These are phyloP conservation scores for Calocybe gangraenosa DNA, from an alignment of 768 basidiomycete species.

Conservation along the genomic window DNA sequence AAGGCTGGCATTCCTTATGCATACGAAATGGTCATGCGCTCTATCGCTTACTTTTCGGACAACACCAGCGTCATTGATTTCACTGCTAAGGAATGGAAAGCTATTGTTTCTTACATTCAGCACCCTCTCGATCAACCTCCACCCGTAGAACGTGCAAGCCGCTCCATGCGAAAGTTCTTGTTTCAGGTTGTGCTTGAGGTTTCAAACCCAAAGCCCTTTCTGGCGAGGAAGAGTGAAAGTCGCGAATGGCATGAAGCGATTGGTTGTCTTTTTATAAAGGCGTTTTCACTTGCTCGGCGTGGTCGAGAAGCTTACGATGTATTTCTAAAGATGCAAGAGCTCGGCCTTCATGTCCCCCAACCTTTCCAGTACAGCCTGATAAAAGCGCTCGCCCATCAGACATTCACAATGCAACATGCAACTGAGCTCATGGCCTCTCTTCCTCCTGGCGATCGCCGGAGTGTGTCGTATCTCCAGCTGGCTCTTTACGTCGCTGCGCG, in stretches of 20 bases:
- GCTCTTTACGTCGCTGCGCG: slow-evolving; percentile 52
- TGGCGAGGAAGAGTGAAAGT: slow-evolving; percentile 20
- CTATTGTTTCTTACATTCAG: slow-evolving; percentile 19
- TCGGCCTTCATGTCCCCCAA: slow-evolving; percentile 25
- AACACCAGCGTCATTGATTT: slow-evolving; percentile 31
- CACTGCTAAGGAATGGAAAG: slow-evolving; percentile 34
- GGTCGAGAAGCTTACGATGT: slow-evolving; percentile 36
- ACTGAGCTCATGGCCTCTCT: slow-evolving; percentile 17
- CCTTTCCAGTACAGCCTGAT: slow-evolving; percentile 31
- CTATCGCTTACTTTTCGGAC: slow-evolving; percentile 28
- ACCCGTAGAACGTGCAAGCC: neutral
- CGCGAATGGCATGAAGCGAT: slow-evolving; percentile 23
- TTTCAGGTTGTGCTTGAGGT: slow-evolving; percentile 20
- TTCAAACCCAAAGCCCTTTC: slow-evolving; percentile 26
- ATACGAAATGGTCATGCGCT: slow-evolving; percentile 34
- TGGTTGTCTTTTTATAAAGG: slow-evolving; percentile 38
- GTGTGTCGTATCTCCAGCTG: slow-evolving; percentile 25
- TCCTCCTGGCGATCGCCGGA: neutral
- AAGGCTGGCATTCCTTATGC: slow-evolving; percentile 21
- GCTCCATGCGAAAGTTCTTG: slow-evolving; percentile 13
- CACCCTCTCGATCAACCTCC: neutral
- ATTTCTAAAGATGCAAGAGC: slow-evolving; percentile 32
- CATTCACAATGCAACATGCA: slow-evolving; percentile 8
- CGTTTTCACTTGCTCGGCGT: slow-evolving; percentile 27
- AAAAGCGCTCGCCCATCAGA: slow-evolving; percentile 38